These are phyloP conservation scores for Ceriops decandra DNA, from an alignment of 345 rosid genomes.

Conservation along the genomic window DNA sequence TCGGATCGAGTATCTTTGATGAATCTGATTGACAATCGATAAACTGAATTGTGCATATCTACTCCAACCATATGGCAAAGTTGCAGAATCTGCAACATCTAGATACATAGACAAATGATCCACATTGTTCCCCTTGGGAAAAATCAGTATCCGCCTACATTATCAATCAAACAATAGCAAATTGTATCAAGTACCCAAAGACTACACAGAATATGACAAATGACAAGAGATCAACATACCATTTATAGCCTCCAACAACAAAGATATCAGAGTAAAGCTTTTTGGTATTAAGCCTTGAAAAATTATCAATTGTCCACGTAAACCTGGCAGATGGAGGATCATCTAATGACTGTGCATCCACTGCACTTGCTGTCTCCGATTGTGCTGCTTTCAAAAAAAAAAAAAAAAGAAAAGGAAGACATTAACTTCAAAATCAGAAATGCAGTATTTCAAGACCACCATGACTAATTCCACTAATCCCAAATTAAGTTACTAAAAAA, in stretches of 20 bases:
- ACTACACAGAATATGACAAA: background rate
- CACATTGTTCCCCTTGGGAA: slow-evolving; percentile 46
- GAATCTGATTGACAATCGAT: slow-evolving; percentile 39
- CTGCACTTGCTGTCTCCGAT: slow-evolving; percentile 18
- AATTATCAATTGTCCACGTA: slow-evolving; percentile 44
- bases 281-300: slow-evolving; percentile 36
- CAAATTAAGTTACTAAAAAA: too few species aligned
- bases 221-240: slow-evolving; percentile 21
- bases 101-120: slow-evolving; percentile 40
- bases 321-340: slow-evolving; percentile 41
- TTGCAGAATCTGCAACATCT: slow-evolving; percentile 44
- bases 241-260: slow-evolving; percentile 43
- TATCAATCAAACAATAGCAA: background rate
- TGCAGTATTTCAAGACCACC: background rate
- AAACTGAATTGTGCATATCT: slow-evolving; percentile 43
- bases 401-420: background rate
- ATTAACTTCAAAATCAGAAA: background rate
- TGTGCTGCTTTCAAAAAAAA: background rate
- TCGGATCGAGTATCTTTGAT: slow-evolving; percentile 29
- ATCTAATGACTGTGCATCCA: slow-evolving; percentile 24
- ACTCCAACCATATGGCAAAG: slow-evolving; percentile 48
- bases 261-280: slow-evolving; percentile 44
- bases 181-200: background rate
- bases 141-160: slow-evolving; percentile 45
- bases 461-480: too few species aligned